Percentiles rank a stretch among this genome's conserved stretches.
These are phyloP conservation scores for Pseudopithomyces maydicus DNA, from an alignment of 2,329 filamentous ascomycete genomes.

Conservation along the genomic window DNA sequence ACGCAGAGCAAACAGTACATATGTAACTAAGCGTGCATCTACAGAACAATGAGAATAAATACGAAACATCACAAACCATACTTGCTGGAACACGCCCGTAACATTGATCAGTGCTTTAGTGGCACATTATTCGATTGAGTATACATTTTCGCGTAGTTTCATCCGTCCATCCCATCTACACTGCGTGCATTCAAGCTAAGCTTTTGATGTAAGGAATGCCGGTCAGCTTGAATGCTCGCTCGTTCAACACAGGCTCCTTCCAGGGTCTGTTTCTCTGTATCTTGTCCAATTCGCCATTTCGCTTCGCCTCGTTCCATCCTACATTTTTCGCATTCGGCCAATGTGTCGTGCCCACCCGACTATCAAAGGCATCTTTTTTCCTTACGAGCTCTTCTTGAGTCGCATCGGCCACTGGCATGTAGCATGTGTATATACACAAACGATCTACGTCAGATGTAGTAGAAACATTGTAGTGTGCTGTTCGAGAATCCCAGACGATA, in stretches of 20 bases:
- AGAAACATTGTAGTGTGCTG: constrained; percentile 41
- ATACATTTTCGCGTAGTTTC: too few species aligned
- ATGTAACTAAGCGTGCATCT: too few species aligned
- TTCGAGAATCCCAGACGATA: constrained; percentile 51
- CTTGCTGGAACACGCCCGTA: too few species aligned
- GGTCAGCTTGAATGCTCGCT: constrained; percentile 53
- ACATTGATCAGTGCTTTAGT: too few species aligned
- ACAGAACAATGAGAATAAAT: background rate
- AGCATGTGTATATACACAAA: constrained; percentile 43
- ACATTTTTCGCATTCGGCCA: constrained; percentile 43
- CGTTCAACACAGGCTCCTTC: constrained; percentile 47
- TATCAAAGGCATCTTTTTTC: constrained; percentile 40
- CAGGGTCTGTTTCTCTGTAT: constrained; percentile 46
- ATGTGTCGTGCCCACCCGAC: constrained; percentile 39
- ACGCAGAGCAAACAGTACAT: too few species aligned
- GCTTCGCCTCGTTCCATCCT: constrained; percentile 38
- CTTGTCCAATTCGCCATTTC: constrained; percentile 29
- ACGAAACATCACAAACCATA: background rate
- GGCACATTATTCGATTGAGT: too few species aligned
- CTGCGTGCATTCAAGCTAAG: background rate
- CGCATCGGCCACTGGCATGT: constrained; percentile 43
- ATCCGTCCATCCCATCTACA: too few species aligned
- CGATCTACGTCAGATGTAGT: constrained; percentile 32
- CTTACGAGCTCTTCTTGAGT: constrained; percentile 38
- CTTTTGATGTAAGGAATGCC: constrained; percentile 53